Evolutionary conservation across 106 monocot genomes (phyloP), one percentile per base, ranked within the genome.

Genomic region (Dioscorea dumetorum): DNA sequence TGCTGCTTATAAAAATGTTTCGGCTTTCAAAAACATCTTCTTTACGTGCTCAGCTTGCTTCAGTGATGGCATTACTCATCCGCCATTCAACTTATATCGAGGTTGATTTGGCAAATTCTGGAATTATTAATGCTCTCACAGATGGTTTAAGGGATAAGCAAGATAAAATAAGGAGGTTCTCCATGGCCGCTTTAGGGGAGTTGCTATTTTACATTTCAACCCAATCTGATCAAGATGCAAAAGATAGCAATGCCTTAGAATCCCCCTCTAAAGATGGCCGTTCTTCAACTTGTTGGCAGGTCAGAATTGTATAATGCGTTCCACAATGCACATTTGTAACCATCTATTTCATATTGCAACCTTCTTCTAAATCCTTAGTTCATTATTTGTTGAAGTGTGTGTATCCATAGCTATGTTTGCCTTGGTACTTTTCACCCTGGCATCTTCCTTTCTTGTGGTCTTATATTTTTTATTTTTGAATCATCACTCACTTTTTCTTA

Each of bases 191-290:
- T 63, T 72, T 99, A 33, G 99, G 99, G 32, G 99, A 99, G 57
- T 69, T 99, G 70, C 71, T 99, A 15, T 99, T 93, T 80, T 99
- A 99, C 73, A 87, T 99, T 64, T 90, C 93, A 68, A 93, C 99
- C 34, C 85, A 85, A 56, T 74, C 52, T 73, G 90, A 83, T 66
- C 68, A 76, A 18, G 58, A 58, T 68, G 61, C 61, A 31, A 84
- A 80, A 61, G 92, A 84, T 60, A 64, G 16, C 69, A 77, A 63
- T 77, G 58, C 71, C 34, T 33, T 58, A 50, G 84, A 88, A 54
- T 92, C 97, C 72, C 92, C 91, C 74, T 82, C 82, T 22, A 97
- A 92, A 78, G 92, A 92, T 50, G 74, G 69, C 52, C 74, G 76
- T 11, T 62, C 74, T 65, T 18, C 69, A 51, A 67, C 93, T 64